These are phyloP conservation scores for Saksenaea oblongispora DNA, from an alignment of 371 early-diverging fungal genomes.

Conservation along the genomic window DNA sequence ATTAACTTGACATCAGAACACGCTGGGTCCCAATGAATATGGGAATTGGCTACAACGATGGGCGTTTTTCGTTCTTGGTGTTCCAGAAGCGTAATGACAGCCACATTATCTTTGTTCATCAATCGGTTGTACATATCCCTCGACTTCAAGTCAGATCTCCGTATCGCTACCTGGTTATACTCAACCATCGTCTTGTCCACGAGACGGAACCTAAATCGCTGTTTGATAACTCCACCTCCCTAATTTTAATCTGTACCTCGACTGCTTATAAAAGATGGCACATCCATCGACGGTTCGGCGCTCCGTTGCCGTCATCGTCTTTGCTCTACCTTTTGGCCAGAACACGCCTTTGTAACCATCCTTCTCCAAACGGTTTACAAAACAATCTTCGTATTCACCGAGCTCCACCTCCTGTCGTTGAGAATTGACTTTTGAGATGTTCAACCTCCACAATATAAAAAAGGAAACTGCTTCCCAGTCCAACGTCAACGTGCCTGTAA, in stretches of 20 bases:
- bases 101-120: slow-evolving; percentile 94
- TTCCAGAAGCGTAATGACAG: slow-evolving; percentile 79
- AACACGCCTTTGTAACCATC: slow-evolving; percentile 87
- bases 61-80: slow-evolving; percentile 60
- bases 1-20: slow-evolving; percentile 94
- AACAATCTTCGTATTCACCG: slow-evolving; percentile 76
- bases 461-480: neutral
- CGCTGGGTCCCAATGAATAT: slow-evolving; percentile 86
- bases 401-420: slow-evolving; percentile 79
- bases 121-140: slow-evolving; percentile 87
- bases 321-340: slow-evolving; percentile 86
- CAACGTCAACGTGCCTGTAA: slow-evolving; percentile 49
- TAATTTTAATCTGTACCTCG: slow-evolving; percentile 50
- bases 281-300: slow-evolving; percentile 90
- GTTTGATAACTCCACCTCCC: neutral
- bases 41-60: slow-evolving; percentile 85
- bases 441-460: slow-evolving; percentile 55
- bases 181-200: slow-evolving; percentile 79
- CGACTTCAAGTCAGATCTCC: slow-evolving; percentile 77
- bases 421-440: neutral
- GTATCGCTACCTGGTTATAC: slow-evolving; percentile 86
- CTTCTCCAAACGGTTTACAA: slow-evolving; percentile 65
- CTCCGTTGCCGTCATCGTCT: slow-evolving; percentile 84
- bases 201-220: slow-evolving; percentile 58
- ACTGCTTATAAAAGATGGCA: slow-evolving; percentile 88